Base-by-base conservation (phyloP, 2,329 filamentous ascomycete species). In the Aspergillus sp. region DNA sequence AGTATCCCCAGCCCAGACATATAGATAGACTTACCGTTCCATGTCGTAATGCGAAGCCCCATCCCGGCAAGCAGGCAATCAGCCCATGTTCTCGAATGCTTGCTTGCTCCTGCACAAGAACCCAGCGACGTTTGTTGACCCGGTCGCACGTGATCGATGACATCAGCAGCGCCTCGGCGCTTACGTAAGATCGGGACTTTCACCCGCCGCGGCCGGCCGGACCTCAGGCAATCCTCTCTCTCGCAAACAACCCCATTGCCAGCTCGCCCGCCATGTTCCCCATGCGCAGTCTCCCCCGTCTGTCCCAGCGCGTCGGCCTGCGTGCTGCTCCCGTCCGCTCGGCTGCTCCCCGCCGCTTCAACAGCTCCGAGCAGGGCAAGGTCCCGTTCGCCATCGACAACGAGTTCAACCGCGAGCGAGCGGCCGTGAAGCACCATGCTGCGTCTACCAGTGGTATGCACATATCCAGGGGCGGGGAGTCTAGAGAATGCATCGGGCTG, bases 361-460 rank as follows among this genome's bases (percentile, higher is more conserved):
- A 78, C 58, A 79, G 74, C 68, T 69, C 72, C 51, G 61, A 67
- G 43, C 55, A 62, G 45, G 69, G 71, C 51, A 66, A 63, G 51
- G 70, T 83, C 52, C 53, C 61, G 29, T 77, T 80, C 53, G 60
- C 71, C 37, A 71, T 72, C 61, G 83, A 94, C 69, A 96, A 93
- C 68, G 78, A 79, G 56, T 98, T 96, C 75, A 80, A 93, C 72
- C 80, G 82, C 55, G 91, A 98, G 75, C 79, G 91, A 61, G 72
- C 78, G 61, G 83, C 82, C 54, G 83, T 94, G 59, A 88, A 93
- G 74, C 78, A 86, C 52, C 91, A 98, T 65, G 91, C 91, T 55
- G 77, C 72, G 48, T 74, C 74, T 56, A 91, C 85, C 48, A 82
- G 81, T 64, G 81, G 88, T 95, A 60, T 61, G 82, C 74, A 35